These are phyloP conservation scores for Clavaria fumosa DNA, from an alignment of 768 basidiomycete species.

Conservation along the genomic window DNA sequence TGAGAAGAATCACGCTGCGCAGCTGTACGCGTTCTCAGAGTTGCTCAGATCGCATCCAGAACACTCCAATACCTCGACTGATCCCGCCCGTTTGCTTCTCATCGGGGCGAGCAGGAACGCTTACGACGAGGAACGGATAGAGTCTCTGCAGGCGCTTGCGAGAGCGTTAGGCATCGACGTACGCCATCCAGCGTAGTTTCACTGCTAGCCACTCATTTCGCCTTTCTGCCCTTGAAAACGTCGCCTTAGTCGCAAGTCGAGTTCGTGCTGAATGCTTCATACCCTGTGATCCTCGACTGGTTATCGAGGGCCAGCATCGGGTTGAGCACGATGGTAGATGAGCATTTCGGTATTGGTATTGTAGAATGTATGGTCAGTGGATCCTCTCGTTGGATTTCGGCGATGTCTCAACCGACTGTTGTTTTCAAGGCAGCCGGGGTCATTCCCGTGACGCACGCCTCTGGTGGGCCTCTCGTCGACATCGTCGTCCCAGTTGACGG, in stretches of 20 bases:
- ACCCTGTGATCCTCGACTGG: conserved; percentile 50
- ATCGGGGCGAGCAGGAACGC: conserved; percentile 78
- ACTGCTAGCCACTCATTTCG: not conserved
- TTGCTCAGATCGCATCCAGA: conserved; percentile 48
- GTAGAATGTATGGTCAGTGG: conserved; percentile 87
- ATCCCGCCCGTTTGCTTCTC: conserved; percentile 46
- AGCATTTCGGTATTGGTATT: conserved; percentile 96
- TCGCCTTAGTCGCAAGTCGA: conserved; percentile 44
- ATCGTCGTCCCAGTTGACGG: conserved; percentile 74
- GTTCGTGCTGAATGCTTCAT: conserved; percentile 77
- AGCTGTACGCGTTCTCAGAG: conserved; percentile 51
- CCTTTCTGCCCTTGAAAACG: not conserved
- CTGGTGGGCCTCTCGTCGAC: conserved; percentile 82
- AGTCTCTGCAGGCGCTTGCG: conserved; percentile 40
- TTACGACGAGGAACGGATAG: conserved; percentile 57
- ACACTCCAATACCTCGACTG: conserved; percentile 21
- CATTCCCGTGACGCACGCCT: conserved; percentile 83
- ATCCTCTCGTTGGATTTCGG: conserved; percentile 4
- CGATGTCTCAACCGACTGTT: conserved; percentile 1
- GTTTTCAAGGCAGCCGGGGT: conserved; percentile 71
- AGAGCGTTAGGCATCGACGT: conserved; percentile 52
- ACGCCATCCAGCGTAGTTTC: conserved; percentile 10
- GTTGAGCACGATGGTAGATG: conserved; percentile 92
- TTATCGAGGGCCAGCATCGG: conserved; percentile 70
- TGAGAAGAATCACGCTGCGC: conserved; percentile 84